Conservation (phyloP, 148 eudicot genomes). For the Drosera capensis region DNA sequence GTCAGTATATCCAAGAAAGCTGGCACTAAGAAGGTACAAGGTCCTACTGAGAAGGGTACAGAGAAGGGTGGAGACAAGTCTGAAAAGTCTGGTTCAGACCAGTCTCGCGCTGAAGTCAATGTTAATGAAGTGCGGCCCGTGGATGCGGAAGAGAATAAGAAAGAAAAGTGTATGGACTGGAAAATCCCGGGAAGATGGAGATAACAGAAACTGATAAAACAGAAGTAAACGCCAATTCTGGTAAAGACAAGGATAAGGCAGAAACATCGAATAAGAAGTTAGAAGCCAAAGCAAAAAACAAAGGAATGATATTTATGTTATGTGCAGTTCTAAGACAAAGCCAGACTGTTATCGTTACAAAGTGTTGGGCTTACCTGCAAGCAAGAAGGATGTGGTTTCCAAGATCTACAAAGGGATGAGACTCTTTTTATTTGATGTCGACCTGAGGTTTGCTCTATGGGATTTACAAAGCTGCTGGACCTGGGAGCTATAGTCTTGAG, state of each 20-base stretch:
- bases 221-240: conserved; percentile 11
- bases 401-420: conserved; percentile 85
- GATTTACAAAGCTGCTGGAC: conserved; percentile 79
- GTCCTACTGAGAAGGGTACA: conserved; percentile 5
- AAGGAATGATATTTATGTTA: conserved; percentile 96
- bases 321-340: conserved; percentile 92
- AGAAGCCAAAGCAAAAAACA: conserved; percentile 38
- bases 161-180: conserved; percentile 9
- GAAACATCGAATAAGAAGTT: conserved; percentile 36
- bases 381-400: conserved; percentile 54
- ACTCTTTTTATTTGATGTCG: conserved; percentile 70
- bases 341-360: conserved; percentile 65
- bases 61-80: conserved; percentile 4
- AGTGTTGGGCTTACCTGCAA: conserved; percentile 75
- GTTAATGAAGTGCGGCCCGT: conserved; percentile 5
- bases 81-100: neutral
- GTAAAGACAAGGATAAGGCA: conserved; percentile 22
- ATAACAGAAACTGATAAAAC: conserved; percentile 11
- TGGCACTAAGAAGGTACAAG: conserved; percentile 12
- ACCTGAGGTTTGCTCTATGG: conserved; percentile 79
- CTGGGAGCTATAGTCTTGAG: conserved; percentile 77
- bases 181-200: conserved; percentile 10
- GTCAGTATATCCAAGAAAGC: conserved; percentile 6
- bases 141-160: conserved; percentile 9
- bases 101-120: conserved; percentile 2